Conservation (phyloP, 164 flowering plant genomes). For the Protea cynaroides region DNA sequence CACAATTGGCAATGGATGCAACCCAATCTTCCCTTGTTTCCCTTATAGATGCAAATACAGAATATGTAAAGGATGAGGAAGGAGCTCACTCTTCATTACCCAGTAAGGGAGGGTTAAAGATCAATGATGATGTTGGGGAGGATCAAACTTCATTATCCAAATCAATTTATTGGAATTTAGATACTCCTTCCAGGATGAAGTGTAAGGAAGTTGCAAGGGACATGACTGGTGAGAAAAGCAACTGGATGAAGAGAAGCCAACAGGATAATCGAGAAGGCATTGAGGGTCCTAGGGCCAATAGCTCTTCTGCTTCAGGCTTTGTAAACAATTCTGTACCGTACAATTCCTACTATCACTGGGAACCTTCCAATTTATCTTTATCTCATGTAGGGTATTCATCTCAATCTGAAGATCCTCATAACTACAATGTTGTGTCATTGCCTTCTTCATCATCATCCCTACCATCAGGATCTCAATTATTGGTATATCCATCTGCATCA, state of each 20-base stretch:
- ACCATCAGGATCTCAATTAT: conserved; percentile 41
- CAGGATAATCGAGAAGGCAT: conserved; percentile 20
- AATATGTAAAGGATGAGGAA: conserved; percentile 3
- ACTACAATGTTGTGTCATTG: conserved; percentile 29
- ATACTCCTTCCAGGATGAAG: conserved; percentile 23
- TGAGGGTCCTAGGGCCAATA: conserved; percentile 22
- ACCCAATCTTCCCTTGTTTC: conserved; percentile 17
- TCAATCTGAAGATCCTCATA: conserved; percentile 31
- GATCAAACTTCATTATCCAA: conserved; percentile 16
- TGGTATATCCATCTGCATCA: conserved; percentile 35
- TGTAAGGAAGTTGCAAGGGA: conserved; percentile 20
- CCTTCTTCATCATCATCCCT: conserved; percentile 24
- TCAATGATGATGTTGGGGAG: conserved; percentile 15
- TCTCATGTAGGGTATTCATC: conserved; percentile 29
- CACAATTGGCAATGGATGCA: conserved; percentile 23
- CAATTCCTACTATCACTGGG: conserved; percentile 43
- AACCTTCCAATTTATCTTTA: conserved; percentile 32
- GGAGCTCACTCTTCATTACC: conserved; percentile 8
- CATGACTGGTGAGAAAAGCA: conserved; percentile 11
- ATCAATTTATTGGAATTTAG: conserved; percentile 23
- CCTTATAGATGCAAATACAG: conserved; percentile 7
- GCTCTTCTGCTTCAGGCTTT: conserved; percentile 26
- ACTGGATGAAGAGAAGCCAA: conserved; percentile 24
- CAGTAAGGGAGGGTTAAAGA: conserved; percentile 16
- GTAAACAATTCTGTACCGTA: conserved; percentile 28